Base-by-base conservation (phyloP, 78 protist species). In the Polysphondylium violaceum region DNA sequence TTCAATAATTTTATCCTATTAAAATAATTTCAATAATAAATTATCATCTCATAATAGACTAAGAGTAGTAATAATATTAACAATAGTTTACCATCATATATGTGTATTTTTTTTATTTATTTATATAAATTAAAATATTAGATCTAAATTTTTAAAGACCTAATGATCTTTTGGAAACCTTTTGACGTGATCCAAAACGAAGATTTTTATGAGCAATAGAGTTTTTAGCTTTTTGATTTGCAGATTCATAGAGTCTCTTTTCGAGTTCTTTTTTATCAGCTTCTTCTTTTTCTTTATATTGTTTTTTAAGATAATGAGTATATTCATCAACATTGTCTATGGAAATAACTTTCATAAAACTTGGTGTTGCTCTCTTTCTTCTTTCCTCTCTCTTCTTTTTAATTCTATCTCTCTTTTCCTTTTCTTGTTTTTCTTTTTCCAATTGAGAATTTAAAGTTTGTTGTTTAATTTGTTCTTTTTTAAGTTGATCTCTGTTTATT, bases 301-400 rank as follows among this genome's bases (percentile, higher is more conserved):
- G 16, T 65, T 65, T 65, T 36, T 40, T 65, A 29, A 65, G 31
- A 65, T 65, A 38, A 40, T n/a, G 40, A n/a, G 51, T 72, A 33
- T 50, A 31, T 50, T 72, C 78, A 31, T 72, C 64, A 33, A 72
- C 51, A 31, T 44, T 72, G 16, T 56, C 78, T 31, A 50, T n/a
- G 12, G 78, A 29, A 2, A 72, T 16, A 6, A 36, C 78, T 72
- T 44, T 72, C 8, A 72, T 72, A n/a, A 25, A 19, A 31, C 35
- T n/a, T 72, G 78, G 78, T 33, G 25, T 50, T 21, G 25, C 47
- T 50, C 51, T 72, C 5, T 27, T 21, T 50, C 63, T 72, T 72
- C 21, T 40, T 19, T 50, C 44, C 14, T 72, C 44, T 72, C 51
- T 72, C 19, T 44, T 72, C 63, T 50, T 50, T 72, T 7, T 50